phyloP scores from a whole-genome alignment of 1,139 yeast species.

The Suhomyces coccinellae region DNA sequence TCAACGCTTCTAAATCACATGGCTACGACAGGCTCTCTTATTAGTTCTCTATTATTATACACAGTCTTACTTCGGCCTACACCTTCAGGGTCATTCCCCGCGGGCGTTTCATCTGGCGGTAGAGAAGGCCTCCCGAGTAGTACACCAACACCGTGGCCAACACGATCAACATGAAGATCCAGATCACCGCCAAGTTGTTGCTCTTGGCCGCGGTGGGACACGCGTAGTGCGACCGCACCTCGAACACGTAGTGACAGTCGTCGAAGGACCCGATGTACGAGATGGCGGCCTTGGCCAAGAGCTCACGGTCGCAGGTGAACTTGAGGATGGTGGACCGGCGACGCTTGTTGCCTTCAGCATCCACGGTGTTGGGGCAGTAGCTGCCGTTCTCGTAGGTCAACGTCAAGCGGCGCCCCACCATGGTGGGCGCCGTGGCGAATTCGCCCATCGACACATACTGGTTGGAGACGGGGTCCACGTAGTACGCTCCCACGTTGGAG shows the following conservation, averaged over 20 bases:
- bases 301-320: slow-evolving; percentile 79
- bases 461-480: slow-evolving; percentile 51
- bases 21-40: no score
- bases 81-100: slow-evolving; percentile 8
- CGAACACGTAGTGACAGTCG: slow-evolving; percentile 83
- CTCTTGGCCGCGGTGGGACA: slow-evolving; percentile 75
- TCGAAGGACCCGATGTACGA: slow-evolving; percentile 70
- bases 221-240: slow-evolving; percentile 82
- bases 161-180: slow-evolving; percentile 58
- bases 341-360: slow-evolving; percentile 42
- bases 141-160: slow-evolving; percentile 56
- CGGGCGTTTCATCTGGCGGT: slow-evolving; percentile 26
- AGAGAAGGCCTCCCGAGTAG: slow-evolving; percentile 55
- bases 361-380: slow-evolving; percentile 48
- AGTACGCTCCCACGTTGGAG: slow-evolving; percentile 66
- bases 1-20: no score
- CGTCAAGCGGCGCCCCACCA: slow-evolving; percentile 70
- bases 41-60: neutral
- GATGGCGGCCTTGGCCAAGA: slow-evolving; percentile 63
- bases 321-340: slow-evolving; percentile 67
- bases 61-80: neutral
- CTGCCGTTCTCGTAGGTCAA: slow-evolving; percentile 74
- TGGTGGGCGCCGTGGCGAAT: slow-evolving; percentile 56
- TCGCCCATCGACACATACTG: slow-evolving; percentile 68
- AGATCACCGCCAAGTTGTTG: slow-evolving; percentile 56